phyloP scores from a whole-genome alignment of 2,329 filamentous ascomycete species.

The Hymenoscyphus repandus region DNA sequence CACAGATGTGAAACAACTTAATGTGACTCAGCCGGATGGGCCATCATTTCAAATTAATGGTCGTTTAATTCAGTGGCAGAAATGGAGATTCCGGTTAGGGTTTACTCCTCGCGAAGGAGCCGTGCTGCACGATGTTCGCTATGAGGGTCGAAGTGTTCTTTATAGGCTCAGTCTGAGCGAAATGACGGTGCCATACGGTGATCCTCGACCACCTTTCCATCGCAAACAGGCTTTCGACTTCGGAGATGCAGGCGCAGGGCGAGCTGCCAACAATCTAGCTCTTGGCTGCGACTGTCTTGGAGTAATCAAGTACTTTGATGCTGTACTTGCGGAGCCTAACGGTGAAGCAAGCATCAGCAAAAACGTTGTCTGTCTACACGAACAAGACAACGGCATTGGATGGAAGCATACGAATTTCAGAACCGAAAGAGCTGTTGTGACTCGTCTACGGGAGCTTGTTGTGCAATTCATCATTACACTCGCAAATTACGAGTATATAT shows the following conservation, averaged over 20 bases:
- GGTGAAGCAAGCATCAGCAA: slow-evolving; percentile 48
- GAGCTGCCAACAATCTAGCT: slow-evolving; percentile 59
- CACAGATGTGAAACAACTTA: slow-evolving; percentile 51
- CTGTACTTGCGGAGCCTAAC: slow-evolving; percentile 45
- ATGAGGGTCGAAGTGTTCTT: slow-evolving; percentile 53
- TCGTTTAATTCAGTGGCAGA: slow-evolving; percentile 44
- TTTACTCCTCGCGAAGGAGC: slow-evolving; percentile 58
- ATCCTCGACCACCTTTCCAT: slow-evolving; percentile 56
- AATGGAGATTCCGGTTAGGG: slow-evolving; percentile 57
- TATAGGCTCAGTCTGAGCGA: slow-evolving; percentile 55
- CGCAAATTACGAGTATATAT: slow-evolving; percentile 67
- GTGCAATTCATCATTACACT: slow-evolving; percentile 65
- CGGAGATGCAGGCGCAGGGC: slow-evolving; percentile 60
- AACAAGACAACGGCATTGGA: slow-evolving; percentile 63
- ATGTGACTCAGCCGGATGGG: slow-evolving; percentile 58
- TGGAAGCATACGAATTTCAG: slow-evolving; percentile 70
- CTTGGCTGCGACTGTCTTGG: slow-evolving; percentile 67
- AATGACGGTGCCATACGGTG: slow-evolving; percentile 60
- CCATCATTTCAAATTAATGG: slow-evolving; percentile 51
- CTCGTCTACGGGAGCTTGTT: slow-evolving; percentile 56
- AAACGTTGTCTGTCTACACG: slow-evolving; percentile 64
- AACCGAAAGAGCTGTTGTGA: slow-evolving; percentile 56
- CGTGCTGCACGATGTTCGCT: slow-evolving; percentile 55
- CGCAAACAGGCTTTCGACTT: slow-evolving; percentile 67
- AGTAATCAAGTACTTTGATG: slow-evolving; percentile 59